These are phyloP conservation scores for Xylariaceae sp. DNA, from an alignment of 2,329 filamentous ascomycete species.

Conservation along the genomic window DNA sequence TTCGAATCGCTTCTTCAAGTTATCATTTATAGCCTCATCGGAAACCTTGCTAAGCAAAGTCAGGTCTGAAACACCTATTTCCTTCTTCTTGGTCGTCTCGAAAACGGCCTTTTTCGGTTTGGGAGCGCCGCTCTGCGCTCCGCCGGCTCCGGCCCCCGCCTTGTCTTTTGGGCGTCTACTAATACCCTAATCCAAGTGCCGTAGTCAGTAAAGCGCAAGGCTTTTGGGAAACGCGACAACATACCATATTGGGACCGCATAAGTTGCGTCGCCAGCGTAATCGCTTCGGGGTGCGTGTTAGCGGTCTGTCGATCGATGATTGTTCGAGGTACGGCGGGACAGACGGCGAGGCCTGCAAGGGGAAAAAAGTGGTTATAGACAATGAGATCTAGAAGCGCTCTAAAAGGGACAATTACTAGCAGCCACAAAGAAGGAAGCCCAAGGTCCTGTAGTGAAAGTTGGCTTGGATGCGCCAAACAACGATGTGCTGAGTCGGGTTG, in stretches of 20 bases:
- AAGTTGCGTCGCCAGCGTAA: slow-evolving; percentile 22
- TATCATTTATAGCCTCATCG: slow-evolving; percentile 99
- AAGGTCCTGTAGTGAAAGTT: slow-evolving; percentile 6
- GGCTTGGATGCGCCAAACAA: slow-evolving; percentile 14
- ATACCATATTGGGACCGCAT: slow-evolving; percentile 34
- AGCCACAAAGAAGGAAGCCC: background rate
- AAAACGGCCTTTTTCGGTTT: slow-evolving; percentile 95
- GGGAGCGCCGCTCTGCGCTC: slow-evolving; percentile 39
- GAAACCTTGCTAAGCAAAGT: slow-evolving; percentile 97
- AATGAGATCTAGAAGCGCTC: slow-evolving; percentile 4
- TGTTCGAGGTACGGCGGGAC: slow-evolving; percentile 9
- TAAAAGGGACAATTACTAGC: background rate
- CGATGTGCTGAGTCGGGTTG: slow-evolving; percentile 10
- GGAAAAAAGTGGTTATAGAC: slow-evolving; percentile 2
- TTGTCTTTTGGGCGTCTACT: slow-evolving; percentile 49
- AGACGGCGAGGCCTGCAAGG: background rate
- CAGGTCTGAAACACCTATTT: slow-evolving; percentile 96
- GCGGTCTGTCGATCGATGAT: background rate
- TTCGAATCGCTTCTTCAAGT: slow-evolving; percentile 96
- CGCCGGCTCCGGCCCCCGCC: slow-evolving; percentile 40
- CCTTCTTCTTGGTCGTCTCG: slow-evolving; percentile 97
- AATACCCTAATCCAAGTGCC: slow-evolving; percentile 39
- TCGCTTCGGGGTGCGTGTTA: slow-evolving; percentile 1
- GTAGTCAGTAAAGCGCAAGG: slow-evolving; percentile 18
- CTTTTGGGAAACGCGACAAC: slow-evolving; percentile 4